These are phyloP conservation scores for Moesziomyces sp. DNA, from an alignment of 1,284 basidiomycete species.

Conservation along the genomic window DNA sequence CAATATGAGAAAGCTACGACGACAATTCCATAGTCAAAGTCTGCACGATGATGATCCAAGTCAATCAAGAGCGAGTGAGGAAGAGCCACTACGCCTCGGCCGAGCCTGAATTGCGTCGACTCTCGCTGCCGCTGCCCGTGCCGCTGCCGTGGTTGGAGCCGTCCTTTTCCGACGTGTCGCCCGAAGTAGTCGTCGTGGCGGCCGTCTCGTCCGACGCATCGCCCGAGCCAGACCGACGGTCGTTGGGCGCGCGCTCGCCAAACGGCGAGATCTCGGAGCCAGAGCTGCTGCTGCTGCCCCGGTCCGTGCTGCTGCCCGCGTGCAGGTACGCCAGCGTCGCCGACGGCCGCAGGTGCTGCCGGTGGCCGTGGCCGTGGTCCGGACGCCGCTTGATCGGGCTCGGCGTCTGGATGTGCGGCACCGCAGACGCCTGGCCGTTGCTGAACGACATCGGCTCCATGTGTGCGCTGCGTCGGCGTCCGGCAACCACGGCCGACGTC, in stretches of 20 bases:
- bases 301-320: conserved; percentile 33
- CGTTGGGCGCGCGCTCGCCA: conserved; percentile 20
- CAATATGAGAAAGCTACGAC: no score
- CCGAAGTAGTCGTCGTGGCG: conserved; percentile 43
- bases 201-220: conserved; percentile 48
- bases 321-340: conserved; percentile 34
- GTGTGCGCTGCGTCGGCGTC: conserved; percentile 22
- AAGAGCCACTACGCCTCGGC: conserved; percentile 15
- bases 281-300: conserved; percentile 41
- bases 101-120: conserved; percentile 37
- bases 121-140: conserved; percentile 31
- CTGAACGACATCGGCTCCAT: conserved; percentile 9
- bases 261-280: conserved; percentile 39
- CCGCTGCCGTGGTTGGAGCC: conserved; percentile 31
- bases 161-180: conserved; percentile 51
- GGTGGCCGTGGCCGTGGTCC: conserved; percentile 50
- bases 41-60: no score
- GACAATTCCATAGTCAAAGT: no score
- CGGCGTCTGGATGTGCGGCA: conserved; percentile 30
- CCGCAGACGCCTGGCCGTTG: conserved; percentile 3
- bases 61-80: no score
- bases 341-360: conserved; percentile 47
- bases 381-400: conserved; percentile 49
- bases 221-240: conserved; percentile 39
- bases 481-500: neutral